Evolutionary conservation across 805 yeast genomes (phyloP).

Genomic region (Tetrapisispora taiwanensis): DNA sequence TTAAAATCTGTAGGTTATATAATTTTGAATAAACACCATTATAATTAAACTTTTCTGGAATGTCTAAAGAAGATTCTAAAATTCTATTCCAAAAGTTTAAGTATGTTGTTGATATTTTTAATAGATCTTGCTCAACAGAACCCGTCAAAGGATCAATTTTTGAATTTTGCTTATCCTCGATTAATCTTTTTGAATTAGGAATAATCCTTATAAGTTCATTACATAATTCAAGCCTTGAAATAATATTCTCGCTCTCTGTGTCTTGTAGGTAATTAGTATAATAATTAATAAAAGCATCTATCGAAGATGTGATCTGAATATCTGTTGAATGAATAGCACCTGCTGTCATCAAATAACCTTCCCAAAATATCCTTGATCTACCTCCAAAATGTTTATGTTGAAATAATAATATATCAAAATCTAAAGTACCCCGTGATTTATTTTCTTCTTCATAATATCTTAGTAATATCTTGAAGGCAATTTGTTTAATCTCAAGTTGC

Average conservation of each 20-base stretch:
- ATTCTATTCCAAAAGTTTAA: conserved; percentile 19
- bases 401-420: conserved; percentile 17
- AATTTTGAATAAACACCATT: conserved; percentile 20
- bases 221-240: conserved; percentile 6
- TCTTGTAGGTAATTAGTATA: conserved; percentile 14
- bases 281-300: conserved; percentile 31
- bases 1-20: conserved; percentile 17
- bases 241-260: background rate
- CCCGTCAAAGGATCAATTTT: conserved; percentile 6
- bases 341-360: conserved; percentile 42
- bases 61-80: conserved; percentile 15
- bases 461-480: conserved; percentile 11
- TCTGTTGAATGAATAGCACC: conserved; percentile 50
- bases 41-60: conserved; percentile 11
- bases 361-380: conserved; percentile 37
- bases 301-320: conserved; percentile 34
- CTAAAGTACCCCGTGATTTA: conserved; percentile 10
- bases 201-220: conserved; percentile 15
- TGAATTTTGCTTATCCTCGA: conserved; percentile 2
- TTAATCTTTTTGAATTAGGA: conserved; percentile 12
- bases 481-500: conserved; percentile 33
- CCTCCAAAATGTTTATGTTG: conserved; percentile 6
- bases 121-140: conserved; percentile 7
- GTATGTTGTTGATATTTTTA: conserved; percentile 10
- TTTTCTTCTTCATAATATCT: conserved; percentile 8